Evolutionary conservation across 495 filamentous ascomycete species (phyloP).

Genomic region (Pyronema domesticum): DNA sequence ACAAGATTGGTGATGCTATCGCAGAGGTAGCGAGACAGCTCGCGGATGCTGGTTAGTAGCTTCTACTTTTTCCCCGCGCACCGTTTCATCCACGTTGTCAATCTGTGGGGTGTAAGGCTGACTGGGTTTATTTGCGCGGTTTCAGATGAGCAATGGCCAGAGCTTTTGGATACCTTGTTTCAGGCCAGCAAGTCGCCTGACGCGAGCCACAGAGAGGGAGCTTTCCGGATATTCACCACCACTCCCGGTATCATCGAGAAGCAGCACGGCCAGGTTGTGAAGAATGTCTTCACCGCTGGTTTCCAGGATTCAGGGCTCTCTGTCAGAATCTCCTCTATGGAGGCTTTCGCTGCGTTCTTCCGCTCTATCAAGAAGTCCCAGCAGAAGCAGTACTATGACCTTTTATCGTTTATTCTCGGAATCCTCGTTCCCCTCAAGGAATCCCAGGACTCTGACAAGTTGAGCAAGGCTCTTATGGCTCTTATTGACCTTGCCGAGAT

Average conservation of each 20-base stretch:
- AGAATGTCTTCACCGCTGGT: constrained; percentile 68
- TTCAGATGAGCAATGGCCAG: constrained; percentile 71
- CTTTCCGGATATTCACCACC: constrained; percentile 85
- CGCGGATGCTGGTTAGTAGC: constrained; percentile 60
- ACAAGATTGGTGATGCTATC: constrained; percentile 91
- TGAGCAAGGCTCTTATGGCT: constrained; percentile 72
- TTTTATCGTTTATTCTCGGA: constrained; percentile 79
- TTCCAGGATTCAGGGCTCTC: constrained; percentile 77
- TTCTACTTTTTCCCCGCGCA: constrained; percentile 8
- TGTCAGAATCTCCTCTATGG: constrained; percentile 85
- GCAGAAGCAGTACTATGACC: constrained; percentile 66
- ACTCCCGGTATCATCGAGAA: constrained; percentile 93
- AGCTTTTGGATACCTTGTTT: constrained; percentile 72
- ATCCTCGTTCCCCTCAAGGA: constrained; percentile 88
- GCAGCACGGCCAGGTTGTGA: constrained; percentile 74
- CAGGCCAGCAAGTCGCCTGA: constrained; percentile 70
- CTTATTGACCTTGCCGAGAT: constrained; percentile 86
- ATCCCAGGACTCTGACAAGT: constrained; percentile 65
- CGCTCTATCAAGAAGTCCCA: constrained; percentile 68
- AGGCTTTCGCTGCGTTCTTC: constrained; percentile 93
- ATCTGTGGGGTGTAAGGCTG: constrained; percentile 2
- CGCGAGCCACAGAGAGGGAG: constrained; percentile 63
- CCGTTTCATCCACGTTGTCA: neutral
- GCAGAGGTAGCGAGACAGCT: constrained; percentile 91
- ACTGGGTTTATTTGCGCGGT: neutral